phyloP scores from a whole-genome alignment of 2,329 filamentous ascomycete species.

The Neonectria hederae region DNA sequence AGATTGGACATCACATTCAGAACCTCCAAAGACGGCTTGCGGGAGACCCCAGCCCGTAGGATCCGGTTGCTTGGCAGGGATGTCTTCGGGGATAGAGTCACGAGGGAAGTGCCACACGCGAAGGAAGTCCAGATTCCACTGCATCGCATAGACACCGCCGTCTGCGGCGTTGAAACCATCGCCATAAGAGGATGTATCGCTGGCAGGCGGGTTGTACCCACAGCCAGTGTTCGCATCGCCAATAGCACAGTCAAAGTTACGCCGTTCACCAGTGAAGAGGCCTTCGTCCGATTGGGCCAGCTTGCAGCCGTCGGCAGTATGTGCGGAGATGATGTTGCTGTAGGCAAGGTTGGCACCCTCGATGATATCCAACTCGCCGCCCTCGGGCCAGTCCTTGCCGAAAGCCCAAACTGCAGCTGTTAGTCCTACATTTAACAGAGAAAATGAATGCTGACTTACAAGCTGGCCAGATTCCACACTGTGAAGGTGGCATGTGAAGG shows the following conservation, averaged over 20 bases:
- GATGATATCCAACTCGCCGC: conserved; percentile 76
- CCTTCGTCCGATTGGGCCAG: conserved; percentile 32
- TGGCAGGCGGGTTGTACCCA: conserved; percentile 52
- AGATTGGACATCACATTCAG: conserved; percentile 69
- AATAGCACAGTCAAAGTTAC: conserved; percentile 50
- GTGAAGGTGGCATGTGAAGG: conserved; percentile 75
- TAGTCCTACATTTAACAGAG: conserved; percentile 11
- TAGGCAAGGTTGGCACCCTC: conserved; percentile 73
- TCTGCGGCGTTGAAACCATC: conserved; percentile 71
- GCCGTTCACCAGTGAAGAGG: conserved; percentile 41
- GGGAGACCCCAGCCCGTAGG: conserved; percentile 75
- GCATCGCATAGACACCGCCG: conserved; percentile 75
- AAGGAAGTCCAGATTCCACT: conserved; percentile 75
- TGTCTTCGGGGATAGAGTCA: conserved; percentile 71
- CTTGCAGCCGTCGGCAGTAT: conserved; percentile 58
- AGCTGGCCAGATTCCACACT: conserved; percentile 79
- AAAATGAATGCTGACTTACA: conserved; percentile 54
- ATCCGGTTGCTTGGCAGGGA: conserved; percentile 66
- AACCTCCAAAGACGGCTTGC: conserved; percentile 72
- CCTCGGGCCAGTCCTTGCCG: conserved; percentile 66
- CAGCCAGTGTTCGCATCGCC: conserved; percentile 55
- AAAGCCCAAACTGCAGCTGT: conserved; percentile 60
- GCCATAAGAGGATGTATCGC: conserved; percentile 63
- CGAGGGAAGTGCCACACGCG: conserved; percentile 81
- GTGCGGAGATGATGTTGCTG: conserved; percentile 69